Percentiles rank a stretch among this genome's conserved stretches.
Conservation (phyloP, 164 flowering plant genomes). For the Nymphaea colorata region DNA sequence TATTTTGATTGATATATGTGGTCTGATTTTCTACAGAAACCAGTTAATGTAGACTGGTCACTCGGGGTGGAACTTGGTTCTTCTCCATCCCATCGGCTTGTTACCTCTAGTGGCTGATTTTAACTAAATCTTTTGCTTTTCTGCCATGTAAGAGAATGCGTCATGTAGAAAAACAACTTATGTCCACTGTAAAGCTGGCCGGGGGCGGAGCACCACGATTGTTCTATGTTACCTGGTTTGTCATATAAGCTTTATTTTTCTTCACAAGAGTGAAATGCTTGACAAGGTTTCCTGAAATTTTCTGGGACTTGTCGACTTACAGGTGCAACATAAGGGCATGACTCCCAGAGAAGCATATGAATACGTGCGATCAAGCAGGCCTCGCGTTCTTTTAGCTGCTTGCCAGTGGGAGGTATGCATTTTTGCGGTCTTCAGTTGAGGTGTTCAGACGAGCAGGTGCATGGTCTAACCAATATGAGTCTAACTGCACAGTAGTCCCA, state of each 20-base stretch:
- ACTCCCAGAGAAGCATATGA: conserved; percentile 59
- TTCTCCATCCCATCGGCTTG: background rate
- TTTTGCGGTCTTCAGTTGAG: no score
- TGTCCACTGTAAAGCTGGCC: conserved; percentile 95
- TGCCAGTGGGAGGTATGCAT: conserved; percentile 71
- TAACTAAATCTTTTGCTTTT: background rate
- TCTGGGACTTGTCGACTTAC: conserved; percentile 1
- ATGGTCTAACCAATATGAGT: background rate
- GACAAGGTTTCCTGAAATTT: background rate
- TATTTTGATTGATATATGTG: no score
- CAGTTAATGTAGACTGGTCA: no score
- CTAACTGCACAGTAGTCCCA: background rate
- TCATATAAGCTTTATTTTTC: background rate
- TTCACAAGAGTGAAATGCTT: background rate
- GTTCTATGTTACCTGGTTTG: conserved; percentile 83
- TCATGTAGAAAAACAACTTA: conserved; percentile 52
- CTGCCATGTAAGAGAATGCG: conserved; percentile 28
- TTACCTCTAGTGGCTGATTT: background rate
- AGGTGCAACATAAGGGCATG: conserved; percentile 80
- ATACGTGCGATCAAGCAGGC: conserved; percentile 58
- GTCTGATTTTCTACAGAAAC: no score
- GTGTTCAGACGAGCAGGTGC: background rate
- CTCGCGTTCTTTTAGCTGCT: conserved; percentile 78
- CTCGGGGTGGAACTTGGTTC: background rate
- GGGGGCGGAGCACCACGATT: conserved; percentile 91